Conservation (phyloP, 2,329 filamentous ascomycete genomes). For the Knufia fluminis region DNA sequence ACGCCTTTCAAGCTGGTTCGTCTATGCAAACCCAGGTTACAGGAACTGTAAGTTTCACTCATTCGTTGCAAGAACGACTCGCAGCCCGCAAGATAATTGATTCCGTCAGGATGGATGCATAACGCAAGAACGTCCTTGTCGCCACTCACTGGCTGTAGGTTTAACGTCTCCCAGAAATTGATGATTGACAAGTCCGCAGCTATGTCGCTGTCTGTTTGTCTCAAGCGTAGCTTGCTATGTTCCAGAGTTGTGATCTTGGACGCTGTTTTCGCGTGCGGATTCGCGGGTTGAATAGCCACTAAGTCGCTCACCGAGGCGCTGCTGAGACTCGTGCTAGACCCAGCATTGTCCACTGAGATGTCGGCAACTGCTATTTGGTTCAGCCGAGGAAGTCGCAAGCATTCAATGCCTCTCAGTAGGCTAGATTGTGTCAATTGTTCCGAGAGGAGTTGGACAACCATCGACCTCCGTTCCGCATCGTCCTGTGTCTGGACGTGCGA, state of each 20-base stretch:
- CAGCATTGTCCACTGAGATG: conserved; percentile 19
- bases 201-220: conserved; percentile 43
- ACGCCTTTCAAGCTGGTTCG: conserved; percentile 34
- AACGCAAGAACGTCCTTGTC: conserved; percentile 50
- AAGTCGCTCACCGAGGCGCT: conserved; percentile 9
- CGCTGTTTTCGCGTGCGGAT: conserved; percentile 25
- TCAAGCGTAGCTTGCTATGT: conserved; percentile 42
- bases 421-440: conserved; percentile 35
- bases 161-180: conserved; percentile 53
- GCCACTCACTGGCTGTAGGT: conserved; percentile 47
- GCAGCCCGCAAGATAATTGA: conserved; percentile 37
- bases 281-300: conserved; percentile 22
- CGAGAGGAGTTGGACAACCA: conserved; percentile 17
- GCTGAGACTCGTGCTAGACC: not conserved
- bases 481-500: not conserved
- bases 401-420: conserved; percentile 29
- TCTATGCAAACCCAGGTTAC: conserved; percentile 46
- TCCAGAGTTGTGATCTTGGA: conserved; percentile 28
- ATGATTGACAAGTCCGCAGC: conserved; percentile 49
- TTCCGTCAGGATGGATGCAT: conserved; percentile 45
- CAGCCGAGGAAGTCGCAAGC: conserved; percentile 22
- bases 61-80: conserved; percentile 46
- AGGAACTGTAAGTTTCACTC: conserved; percentile 46
- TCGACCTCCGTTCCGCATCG: not conserved
- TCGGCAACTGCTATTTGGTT: not conserved